Evolutionary conservation across 2,329 filamentous ascomycete genomes (phyloP).

Genomic region (Aspergillus quadricinctus): DNA sequence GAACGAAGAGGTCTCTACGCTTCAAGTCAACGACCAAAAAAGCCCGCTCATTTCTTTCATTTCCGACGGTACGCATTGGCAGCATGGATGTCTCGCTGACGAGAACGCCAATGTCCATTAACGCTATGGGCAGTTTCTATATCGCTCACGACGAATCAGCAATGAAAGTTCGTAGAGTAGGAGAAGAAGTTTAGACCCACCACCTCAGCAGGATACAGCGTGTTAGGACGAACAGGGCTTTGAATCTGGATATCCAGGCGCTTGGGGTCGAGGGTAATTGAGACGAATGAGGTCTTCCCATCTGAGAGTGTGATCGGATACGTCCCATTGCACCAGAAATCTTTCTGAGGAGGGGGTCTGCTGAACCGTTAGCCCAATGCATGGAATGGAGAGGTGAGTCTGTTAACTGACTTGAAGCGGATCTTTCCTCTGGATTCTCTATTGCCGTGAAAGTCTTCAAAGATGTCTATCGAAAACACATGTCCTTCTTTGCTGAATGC

Average conservation of each 20-base stretch:
- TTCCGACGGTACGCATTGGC: constrained; percentile 49
- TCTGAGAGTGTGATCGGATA: constrained; percentile 27
- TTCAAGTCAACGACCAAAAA: constrained; percentile 41
- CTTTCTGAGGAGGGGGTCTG: constrained; percentile 48
- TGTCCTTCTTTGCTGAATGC: constrained; percentile 52
- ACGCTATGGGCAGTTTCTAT: constrained; percentile 42
- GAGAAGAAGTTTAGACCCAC: constrained; percentile 23
- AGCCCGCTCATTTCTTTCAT: constrained; percentile 18
- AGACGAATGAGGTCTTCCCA: constrained; percentile 17
- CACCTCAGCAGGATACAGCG: constrained; percentile 32
- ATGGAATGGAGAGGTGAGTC: background rate
- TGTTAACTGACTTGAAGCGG: constrained; percentile 45
- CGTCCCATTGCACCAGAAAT: constrained; percentile 47
- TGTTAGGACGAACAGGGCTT: constrained; percentile 31
- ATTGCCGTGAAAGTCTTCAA: constrained; percentile 40
- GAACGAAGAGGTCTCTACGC: constrained; percentile 42
- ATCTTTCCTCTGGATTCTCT: constrained; percentile 45
- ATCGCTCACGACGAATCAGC: background rate
- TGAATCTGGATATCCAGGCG: constrained; percentile 17
- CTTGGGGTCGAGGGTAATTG: constrained; percentile 22
- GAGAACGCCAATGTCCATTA: constrained; percentile 61
- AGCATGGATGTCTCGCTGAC: constrained; percentile 54
- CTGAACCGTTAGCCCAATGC: background rate
- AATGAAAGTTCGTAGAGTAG: background rate
- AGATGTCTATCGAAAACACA: constrained; percentile 56